A percentile compares a stretch with the other conserved stretches of the same genome.
These are phyloP conservation scores for Colletotrichum sp. DNA, from an alignment of 2,329 filamentous ascomycete genomes.

Conservation along the genomic window DNA sequence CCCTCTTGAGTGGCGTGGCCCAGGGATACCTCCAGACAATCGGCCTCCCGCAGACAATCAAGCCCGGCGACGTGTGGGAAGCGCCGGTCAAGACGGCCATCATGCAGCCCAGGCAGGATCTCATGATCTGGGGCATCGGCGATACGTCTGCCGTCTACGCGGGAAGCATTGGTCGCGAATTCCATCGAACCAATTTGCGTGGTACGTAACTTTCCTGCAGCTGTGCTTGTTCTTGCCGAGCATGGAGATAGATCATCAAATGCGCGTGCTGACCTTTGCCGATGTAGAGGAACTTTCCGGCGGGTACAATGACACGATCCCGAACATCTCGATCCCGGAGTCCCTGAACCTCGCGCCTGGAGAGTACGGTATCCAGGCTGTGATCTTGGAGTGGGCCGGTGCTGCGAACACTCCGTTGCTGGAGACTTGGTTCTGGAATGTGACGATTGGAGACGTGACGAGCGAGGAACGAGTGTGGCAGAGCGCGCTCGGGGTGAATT, in stretches of 20 bases:
- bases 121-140: neutral
- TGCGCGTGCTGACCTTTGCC: neutral
- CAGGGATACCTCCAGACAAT: neutral
- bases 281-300: neutral
- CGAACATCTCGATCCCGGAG: neutral
- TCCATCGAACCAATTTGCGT: neutral
- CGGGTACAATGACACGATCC: neutral
- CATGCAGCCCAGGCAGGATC: neutral
- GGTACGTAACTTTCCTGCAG: neutral
- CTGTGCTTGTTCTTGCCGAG: rapidly evolving
- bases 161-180: neutral
- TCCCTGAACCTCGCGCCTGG: neutral
- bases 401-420: neutral
- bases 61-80: neutral
- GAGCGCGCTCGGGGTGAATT: neutral
- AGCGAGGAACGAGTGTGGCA: neutral
- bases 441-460: neutral
- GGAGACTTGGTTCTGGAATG: constrained; percentile 3
- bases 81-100: neutral
- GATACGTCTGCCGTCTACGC: neutral
- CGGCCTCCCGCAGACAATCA: neutral
- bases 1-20: neutral
- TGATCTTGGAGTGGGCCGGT: neutral
- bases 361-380: neutral
- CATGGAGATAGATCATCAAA: neutral